phyloP scores from a whole-genome alignment of 192 early-diverging fungal genomes.

The Mortierella antarctica region DNA sequence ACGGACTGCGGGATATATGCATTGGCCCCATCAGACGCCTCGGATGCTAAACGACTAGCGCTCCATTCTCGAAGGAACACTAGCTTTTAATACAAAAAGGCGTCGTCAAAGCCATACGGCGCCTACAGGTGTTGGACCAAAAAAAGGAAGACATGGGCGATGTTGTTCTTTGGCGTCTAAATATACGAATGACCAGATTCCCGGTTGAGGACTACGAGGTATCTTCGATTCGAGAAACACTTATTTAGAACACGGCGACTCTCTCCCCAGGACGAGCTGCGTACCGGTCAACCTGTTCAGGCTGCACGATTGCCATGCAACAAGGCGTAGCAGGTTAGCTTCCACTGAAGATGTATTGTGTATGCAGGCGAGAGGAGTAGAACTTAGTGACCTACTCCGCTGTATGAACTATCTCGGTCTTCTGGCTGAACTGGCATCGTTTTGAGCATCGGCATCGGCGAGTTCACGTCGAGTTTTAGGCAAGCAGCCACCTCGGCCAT shows the following conservation, averaged over 20 bases:
- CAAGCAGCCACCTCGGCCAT: slow-evolving; percentile 49
- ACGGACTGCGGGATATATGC: no score
- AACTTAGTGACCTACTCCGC: slow-evolving; percentile 14
- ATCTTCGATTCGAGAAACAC: background rate
- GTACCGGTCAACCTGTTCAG: slow-evolving; percentile 19
- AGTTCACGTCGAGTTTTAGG: slow-evolving; percentile 39
- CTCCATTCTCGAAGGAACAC: no score
- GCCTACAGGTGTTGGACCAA: background rate
- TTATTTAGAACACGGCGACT: slow-evolving; percentile 13
- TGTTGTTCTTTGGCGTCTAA: no score
- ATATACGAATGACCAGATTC: no score
- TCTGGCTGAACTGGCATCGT: slow-evolving; percentile 37
- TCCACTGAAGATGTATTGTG: background rate
- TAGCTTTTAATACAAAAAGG: no score
- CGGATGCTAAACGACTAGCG: no score
- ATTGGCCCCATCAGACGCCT: no score
- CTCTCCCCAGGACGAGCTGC: slow-evolving; percentile 18
- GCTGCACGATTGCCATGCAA: background rate
- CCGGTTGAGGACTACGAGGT: no score
- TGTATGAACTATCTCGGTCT: slow-evolving; percentile 18
- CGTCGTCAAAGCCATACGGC: no score
- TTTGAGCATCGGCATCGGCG: slow-evolving; percentile 50
- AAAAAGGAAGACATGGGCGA: background rate
- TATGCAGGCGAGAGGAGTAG: background rate
- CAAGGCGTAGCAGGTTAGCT: background rate